Base-by-base conservation (phyloP, 306 rosid genomes). In the Pachyrhizus erosus region DNA sequence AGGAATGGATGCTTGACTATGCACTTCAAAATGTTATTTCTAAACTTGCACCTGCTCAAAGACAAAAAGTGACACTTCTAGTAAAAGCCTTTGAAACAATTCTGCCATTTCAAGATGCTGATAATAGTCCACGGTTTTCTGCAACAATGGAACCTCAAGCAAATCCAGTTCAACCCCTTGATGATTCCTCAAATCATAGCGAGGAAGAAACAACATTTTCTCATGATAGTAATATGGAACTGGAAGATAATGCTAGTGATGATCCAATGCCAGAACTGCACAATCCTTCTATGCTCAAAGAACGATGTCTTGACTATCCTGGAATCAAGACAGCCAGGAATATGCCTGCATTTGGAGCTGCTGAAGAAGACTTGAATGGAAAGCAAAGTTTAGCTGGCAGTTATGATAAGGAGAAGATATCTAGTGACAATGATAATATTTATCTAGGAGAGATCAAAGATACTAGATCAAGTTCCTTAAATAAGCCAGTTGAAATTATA, bases 1-100 rank as follows among this genome's bases (percentile, higher is more conserved):
- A 93, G 86, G 96, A 96, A 81, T 96, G 98, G 97, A 93, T 93
- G 97, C 93, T 96, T 68, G 97, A 96, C 81, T 76, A 82, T 73
- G 99, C 99, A 73, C 89, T 96, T 78, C 98, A 88, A 74, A 88
- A 87, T 86, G 98, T 96, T 77, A 83, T 93, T 77, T 91, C 94
- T 34, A 93, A 87, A 75, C 90, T 96, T 37, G 92, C 83, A 61
- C 94, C 96, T 27, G 86, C 90, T 87, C 98, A 96, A 82, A 93
- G 89, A 77, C 94, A 39, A 86, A 87, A 82, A 69, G 99, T 96
- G 49, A 82, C 88, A 31, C 87, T 92, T 82, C 91, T 96, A 7
- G 84, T 92, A 31, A 92, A 89, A 84, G 98, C 99, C 49, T 96
- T 96, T 79, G 97, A 96, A 84, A 87, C 92, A 21, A 78, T 93